Percentiles rank a stretch among this genome's conserved stretches.
phyloP scores from a whole-genome alignment of 441 rosid genomes.

The Adansonia grandidieri region DNA sequence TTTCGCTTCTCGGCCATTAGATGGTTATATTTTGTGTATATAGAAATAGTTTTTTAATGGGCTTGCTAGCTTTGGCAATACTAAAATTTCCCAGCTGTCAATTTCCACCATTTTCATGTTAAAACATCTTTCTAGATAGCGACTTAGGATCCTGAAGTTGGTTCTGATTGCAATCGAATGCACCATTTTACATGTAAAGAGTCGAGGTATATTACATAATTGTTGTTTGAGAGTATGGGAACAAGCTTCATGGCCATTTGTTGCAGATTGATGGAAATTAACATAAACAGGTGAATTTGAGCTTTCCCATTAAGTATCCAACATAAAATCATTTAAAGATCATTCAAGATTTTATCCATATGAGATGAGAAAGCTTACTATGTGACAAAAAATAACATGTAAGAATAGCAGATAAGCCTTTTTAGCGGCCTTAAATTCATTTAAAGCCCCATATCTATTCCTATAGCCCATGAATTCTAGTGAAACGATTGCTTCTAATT shows the following conservation, averaged over 20 bases:
- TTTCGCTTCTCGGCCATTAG: slow-evolving; percentile 19
- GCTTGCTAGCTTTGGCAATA: slow-evolving; percentile 27
- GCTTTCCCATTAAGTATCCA: too few relatives aligned
- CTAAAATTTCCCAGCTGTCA: neutral
- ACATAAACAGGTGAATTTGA: neutral
- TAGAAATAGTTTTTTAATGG: slow-evolving; percentile 30
- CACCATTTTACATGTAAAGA: slow-evolving; percentile 29
- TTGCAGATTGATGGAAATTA: neutral
- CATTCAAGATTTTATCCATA: too few relatives aligned
- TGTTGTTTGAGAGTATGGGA: slow-evolving; percentile 19
- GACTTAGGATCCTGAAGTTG: slow-evolving; percentile 32
- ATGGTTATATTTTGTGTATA: slow-evolving; percentile 23
- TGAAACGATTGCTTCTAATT: neutral
- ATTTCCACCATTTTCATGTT: slow-evolving; percentile 21
- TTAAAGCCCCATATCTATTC: neutral
- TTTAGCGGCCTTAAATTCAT: neutral
- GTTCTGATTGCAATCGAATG: slow-evolving; percentile 30
- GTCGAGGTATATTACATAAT: slow-evolving; percentile 24
- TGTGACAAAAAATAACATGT: too few relatives aligned
- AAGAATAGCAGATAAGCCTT: too few relatives aligned
- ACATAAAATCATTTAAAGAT: too few relatives aligned
- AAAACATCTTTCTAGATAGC: slow-evolving; percentile 15
- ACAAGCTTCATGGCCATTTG: slow-evolving; percentile 20
- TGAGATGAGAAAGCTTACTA: too few relatives aligned
- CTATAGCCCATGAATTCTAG: neutral